phyloP scores from a whole-genome alignment of 139 green algal species.

The Picochlorum sp. region DNA sequence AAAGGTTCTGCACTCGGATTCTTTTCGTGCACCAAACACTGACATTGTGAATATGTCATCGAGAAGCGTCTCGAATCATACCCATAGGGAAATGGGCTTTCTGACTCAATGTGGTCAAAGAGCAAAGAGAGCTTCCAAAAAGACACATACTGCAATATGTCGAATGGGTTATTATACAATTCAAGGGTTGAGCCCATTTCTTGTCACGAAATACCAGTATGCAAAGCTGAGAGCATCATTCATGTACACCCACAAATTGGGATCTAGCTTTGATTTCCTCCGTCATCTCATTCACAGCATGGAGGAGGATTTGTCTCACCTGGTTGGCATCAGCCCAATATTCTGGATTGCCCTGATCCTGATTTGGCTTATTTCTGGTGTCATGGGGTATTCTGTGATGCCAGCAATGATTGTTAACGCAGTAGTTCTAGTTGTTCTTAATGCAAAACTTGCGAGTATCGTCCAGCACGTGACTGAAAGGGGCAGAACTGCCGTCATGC shows the following conservation, averaged over 20 bases:
- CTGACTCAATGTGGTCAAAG: not conserved
- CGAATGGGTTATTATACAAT: not conserved
- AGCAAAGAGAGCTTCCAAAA: not conserved
- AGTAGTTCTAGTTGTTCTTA: conserved; percentile 6
- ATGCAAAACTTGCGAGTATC: conserved; percentile 15
- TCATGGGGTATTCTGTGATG: conserved; percentile 17
- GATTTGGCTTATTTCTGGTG: conserved; percentile 22
- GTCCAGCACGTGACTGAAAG: conserved; percentile 26
- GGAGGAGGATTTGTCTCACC: conserved; percentile 27
- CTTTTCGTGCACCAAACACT: too few relatives aligned
- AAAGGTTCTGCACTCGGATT: too few relatives aligned
- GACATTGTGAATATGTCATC: not conserved
- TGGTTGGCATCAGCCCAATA: conserved; percentile 20
- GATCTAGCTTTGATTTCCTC: conserved; percentile 30
- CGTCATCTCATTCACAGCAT: conserved; percentile 11
- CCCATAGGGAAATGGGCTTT: too few relatives aligned
- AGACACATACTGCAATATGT: not conserved
- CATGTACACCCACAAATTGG: conserved; percentile 31
- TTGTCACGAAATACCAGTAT: conserved; percentile 10
- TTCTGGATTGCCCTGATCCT: conserved; percentile 19
- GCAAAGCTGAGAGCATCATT: conserved; percentile 36
- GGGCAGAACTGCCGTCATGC: conserved; percentile 9
- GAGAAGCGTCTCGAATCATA: too few relatives aligned
- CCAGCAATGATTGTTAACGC: conserved; percentile 9
- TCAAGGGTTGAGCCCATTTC: not conserved